phyloP scores from a whole-genome alignment of 169 alveolate genomes.

The Plasmodium knowlesi region DNA sequence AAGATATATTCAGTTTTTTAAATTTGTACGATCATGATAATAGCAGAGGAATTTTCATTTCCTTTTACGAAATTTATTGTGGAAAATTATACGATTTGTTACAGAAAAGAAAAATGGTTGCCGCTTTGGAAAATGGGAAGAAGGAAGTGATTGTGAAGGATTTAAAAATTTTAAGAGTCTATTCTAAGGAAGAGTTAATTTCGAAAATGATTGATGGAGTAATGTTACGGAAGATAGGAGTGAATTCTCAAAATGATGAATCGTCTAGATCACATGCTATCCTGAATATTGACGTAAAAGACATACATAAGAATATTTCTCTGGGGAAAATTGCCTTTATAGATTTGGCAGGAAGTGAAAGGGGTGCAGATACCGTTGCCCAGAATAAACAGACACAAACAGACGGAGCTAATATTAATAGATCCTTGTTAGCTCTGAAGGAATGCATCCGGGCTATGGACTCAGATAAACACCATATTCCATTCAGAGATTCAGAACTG shows the following conservation, averaged over 20 bases:
- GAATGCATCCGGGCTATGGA: slow-evolving; percentile 99
- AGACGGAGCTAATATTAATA: slow-evolving; percentile 99
- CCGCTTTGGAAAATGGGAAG: slow-evolving; percentile 91
- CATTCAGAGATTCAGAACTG: slow-evolving; percentile 98
- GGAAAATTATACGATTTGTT: slow-evolving; percentile 98
- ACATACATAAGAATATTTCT: slow-evolving; percentile 81
- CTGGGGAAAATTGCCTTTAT: slow-evolving; percentile 96
- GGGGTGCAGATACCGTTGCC: slow-evolving; percentile 99
- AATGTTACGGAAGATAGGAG: slow-evolving; percentile 94
- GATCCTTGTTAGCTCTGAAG: slow-evolving; percentile 97
- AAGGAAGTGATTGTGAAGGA: slow-evolving; percentile 96
- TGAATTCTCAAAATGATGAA: slow-evolving; percentile 97
- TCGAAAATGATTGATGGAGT: slow-evolving; percentile 91
- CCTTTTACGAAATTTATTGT: slow-evolving; percentile 99
- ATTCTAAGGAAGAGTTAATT: slow-evolving; percentile 91
- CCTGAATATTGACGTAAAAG: slow-evolving; percentile 93
- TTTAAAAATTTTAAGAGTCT: slow-evolving; percentile 89
- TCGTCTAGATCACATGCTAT: slow-evolving; percentile 99
- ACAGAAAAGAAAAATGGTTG: slow-evolving; percentile 92
- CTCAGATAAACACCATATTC: slow-evolving; percentile 97
- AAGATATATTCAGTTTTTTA: slow-evolving; percentile 91
- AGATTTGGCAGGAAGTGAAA: slow-evolving; percentile 99
- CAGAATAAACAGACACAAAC: slow-evolving; percentile 95
- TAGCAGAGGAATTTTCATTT: slow-evolving; percentile 87
- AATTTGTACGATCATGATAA: slow-evolving; percentile 80